Base-by-base conservation (phyloP, 2,329 filamentous ascomycete species). In the Cercospora sojina region DNA sequence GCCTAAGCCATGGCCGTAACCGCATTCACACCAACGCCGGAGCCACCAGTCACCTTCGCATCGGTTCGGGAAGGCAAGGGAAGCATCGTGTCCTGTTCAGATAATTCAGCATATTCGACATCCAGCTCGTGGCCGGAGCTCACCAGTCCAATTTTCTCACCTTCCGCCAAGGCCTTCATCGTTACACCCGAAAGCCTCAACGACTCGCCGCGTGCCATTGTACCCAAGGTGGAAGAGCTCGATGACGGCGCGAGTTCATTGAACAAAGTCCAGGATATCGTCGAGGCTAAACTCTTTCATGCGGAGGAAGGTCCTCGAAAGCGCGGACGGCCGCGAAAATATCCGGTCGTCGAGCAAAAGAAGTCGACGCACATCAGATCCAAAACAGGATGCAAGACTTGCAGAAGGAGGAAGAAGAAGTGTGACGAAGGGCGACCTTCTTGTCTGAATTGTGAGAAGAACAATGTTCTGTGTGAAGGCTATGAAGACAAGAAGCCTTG, bases 361-460 rank as follows among this genome's bases (percentile, higher is more conserved):
- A 96, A 95, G 76, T 80, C 91, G 60, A 88, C 91, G 65, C 96
- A 96, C 77, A 91, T 91, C 20, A 80, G 84, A 61, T 86, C 85
- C 58, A 86, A 87, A 76, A 83, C 82, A 12, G 85, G 85, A 7
- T 87, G 85, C 74, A 84, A 84, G 59, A 88, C 86, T 62, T 88
- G 86, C 79, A 79, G 85, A 62, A 81, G 84, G 70, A 80, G 86
- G 63, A 87, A 87, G 79, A 87, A 87, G 82, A 87, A 87, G 75
- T 87, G 85, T 72, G 82, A 84, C 70, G 82, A 83, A 72, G 80
- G 80, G 53, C 82, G 80, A 70, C 80, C 81, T 41, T 75, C 75
- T 49, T 84, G 91, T 73, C 84, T 92, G 78, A 96, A 96, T 74
- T 97, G 93, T 75, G 90, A 95, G 80, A 97, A 96, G 83, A 97